These are phyloP conservation scores for Chionographis japonica DNA, from an alignment of 106 monocot species.

Conservation along the genomic window DNA sequence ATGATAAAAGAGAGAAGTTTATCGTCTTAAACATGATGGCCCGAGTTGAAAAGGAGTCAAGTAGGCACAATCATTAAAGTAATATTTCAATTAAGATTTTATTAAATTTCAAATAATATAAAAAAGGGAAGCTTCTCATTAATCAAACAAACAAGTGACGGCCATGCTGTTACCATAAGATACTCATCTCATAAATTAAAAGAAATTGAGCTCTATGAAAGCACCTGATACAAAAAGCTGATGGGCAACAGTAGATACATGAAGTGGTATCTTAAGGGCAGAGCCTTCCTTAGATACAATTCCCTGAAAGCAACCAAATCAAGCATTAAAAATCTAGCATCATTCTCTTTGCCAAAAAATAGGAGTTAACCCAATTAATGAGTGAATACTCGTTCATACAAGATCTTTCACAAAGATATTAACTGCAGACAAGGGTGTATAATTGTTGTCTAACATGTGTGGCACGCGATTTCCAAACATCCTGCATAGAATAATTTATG, in stretches of 20 bases:
- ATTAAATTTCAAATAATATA: no score
- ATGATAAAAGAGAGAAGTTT: no score
- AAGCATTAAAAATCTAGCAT: not conserved
- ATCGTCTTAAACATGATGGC: no score
- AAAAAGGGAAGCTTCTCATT: no score
- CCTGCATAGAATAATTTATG: conserved; percentile 42
- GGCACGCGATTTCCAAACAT: conserved; percentile 99
- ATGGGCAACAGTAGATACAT: conserved; percentile 70
- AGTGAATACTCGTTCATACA: conserved; percentile 30
- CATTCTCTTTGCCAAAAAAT: no score
- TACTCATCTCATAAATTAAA: not conserved
- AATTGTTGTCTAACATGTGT: conserved; percentile 94
- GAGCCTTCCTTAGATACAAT: conserved; percentile 76
- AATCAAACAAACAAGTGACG: no score
- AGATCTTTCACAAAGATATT: conserved; percentile 99
- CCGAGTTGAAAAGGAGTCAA: no score
- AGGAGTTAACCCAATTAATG: not conserved
- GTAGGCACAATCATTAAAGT: no score
- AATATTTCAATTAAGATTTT: no score
- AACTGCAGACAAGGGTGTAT: conserved; percentile 85
- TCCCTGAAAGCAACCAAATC: conserved; percentile 38
- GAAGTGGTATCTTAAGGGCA: conserved; percentile 57
- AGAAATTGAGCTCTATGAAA: not conserved
- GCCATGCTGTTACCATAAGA: no score
- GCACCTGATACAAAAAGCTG: conserved; percentile 91